Evolutionary conservation across 2,329 filamentous ascomycete genomes (phyloP).

Genomic region (Fusarium cyanostomum): DNA sequence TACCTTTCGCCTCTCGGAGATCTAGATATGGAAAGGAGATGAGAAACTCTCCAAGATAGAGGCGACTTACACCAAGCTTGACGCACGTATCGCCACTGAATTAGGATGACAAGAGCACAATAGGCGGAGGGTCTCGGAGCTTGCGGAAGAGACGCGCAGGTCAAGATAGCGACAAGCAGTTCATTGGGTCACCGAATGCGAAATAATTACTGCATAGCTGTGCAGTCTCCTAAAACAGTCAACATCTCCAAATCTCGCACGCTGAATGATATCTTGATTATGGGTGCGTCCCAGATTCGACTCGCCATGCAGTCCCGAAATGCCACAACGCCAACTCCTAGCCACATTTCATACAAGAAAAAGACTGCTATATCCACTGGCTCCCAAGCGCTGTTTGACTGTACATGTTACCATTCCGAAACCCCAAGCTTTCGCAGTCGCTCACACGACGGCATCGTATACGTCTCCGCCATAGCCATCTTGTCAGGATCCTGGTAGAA

Average conservation of each 20-base stretch:
- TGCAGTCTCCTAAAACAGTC: not conserved
- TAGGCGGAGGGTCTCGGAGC: not conserved
- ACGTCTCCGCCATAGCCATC: conserved; percentile 73
- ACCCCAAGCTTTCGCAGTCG: conserved; percentile 57
- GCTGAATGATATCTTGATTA: conserved; percentile 35
- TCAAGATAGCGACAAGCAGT: not conserved
- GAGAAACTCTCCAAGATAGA: not conserved
- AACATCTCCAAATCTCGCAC: conserved; percentile 14
- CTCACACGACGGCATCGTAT: conserved; percentile 62
- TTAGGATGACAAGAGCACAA: no score
- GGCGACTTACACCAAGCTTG: conserved; percentile 11
- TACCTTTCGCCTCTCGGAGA: no score
- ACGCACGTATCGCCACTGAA: no score
- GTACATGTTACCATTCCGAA: conserved; percentile 33
- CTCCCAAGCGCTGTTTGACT: not conserved
- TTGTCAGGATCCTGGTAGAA: conserved; percentile 84
- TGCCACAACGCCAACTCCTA: conserved; percentile 45
- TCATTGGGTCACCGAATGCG: not conserved
- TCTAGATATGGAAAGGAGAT: no score
- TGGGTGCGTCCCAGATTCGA: conserved; percentile 16
- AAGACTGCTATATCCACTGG: conserved; percentile 16
- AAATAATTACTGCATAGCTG: not conserved
- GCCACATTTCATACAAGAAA: conserved; percentile 36
- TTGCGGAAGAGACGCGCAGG: not conserved
- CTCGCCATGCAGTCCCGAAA: conserved; percentile 42